Conservation (phyloP, 2,329 filamentous ascomycete species). For the Tolypocladium guangdongense region DNA sequence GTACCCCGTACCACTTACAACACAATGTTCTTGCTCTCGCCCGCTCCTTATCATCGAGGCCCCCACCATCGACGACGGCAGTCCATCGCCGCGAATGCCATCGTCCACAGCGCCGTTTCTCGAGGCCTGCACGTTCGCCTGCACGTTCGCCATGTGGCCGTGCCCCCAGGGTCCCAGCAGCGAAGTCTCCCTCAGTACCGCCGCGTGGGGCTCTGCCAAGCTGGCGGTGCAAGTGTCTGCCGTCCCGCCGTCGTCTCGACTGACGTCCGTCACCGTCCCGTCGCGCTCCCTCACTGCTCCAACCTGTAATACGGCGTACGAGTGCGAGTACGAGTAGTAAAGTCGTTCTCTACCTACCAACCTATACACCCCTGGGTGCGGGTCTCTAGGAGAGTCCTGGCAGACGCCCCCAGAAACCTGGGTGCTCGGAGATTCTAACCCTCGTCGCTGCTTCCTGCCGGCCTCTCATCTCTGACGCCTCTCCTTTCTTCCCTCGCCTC, state of each 20-base stretch:
- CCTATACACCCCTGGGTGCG: neutral
- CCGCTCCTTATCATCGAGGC: neutral
- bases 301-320: too few relatives aligned
- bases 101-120: neutral
- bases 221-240: neutral
- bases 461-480: neutral
- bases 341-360: too few relatives aligned
- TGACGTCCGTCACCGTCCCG: neutral
- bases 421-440: neutral
- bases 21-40: neutral
- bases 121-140: neutral
- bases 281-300: neutral
- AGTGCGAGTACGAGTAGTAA: too few relatives aligned
- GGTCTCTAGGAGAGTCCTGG: neutral
- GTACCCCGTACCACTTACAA: neutral
- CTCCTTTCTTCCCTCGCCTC: neutral
- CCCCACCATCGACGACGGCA: neutral
- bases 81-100: neutral
- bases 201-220: too few relatives aligned
- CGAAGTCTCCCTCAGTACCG: neutral
- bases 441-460: conserved; percentile 1
- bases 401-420: neutral
- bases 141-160: neutral
- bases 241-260: neutral
- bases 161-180: neutral